phyloP scores from a whole-genome alignment of 2,329 filamentous ascomycete genomes.

The Venturia oleaginea region DNA sequence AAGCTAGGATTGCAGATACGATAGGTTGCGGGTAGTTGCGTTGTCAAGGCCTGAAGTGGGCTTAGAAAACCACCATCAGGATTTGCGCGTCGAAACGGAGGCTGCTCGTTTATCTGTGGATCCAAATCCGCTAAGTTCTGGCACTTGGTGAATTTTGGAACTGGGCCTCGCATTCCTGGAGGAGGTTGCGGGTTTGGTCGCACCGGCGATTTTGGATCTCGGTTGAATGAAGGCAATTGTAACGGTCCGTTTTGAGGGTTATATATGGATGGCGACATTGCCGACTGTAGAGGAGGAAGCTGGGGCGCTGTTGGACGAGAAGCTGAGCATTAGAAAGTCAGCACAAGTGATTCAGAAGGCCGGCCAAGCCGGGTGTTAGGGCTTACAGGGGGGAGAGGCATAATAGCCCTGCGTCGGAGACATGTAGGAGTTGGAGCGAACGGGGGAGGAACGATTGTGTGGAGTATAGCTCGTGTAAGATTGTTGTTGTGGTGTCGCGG shows the following conservation, averaged over 20 bases:
- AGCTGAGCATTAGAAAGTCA: slow-evolving; percentile 21
- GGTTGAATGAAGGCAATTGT: slow-evolving; percentile 58
- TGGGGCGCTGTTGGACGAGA: slow-evolving; percentile 52
- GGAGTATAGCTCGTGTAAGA: slow-evolving; percentile 35
- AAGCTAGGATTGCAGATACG: slow-evolving; percentile 96
- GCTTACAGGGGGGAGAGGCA: slow-evolving; percentile 37
- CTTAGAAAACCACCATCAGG: slow-evolving; percentile 98
- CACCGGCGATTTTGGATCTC: slow-evolving; percentile 42
- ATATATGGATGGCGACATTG: slow-evolving; percentile 57
- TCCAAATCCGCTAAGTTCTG: slow-evolving; percentile 63
- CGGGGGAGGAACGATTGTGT: slow-evolving; percentile 67
- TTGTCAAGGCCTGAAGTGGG: slow-evolving; percentile 88
- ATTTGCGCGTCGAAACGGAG: slow-evolving; percentile 83
- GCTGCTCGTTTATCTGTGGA: slow-evolving; percentile 77
- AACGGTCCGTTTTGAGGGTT: slow-evolving; percentile 64
- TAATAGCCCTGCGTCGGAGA: slow-evolving; percentile 50
- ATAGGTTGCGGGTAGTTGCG: slow-evolving; percentile 88
- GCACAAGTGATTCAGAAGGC: slow-evolving; percentile 17
- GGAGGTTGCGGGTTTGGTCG: slow-evolving; percentile 43
- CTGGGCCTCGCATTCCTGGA: slow-evolving; percentile 50
- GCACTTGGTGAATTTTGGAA: slow-evolving; percentile 81
- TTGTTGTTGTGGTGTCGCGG: slow-evolving; percentile 45
- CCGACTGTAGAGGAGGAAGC: slow-evolving; percentile 65
- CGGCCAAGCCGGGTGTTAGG: slow-evolving; percentile 13
- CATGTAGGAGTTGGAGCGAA: slow-evolving; percentile 52